Evolutionary conservation across 768 basidiomycete genomes (phyloP), one percentile per base, ranked within the genome.

Genomic region (Agrocybe pediades): DNA sequence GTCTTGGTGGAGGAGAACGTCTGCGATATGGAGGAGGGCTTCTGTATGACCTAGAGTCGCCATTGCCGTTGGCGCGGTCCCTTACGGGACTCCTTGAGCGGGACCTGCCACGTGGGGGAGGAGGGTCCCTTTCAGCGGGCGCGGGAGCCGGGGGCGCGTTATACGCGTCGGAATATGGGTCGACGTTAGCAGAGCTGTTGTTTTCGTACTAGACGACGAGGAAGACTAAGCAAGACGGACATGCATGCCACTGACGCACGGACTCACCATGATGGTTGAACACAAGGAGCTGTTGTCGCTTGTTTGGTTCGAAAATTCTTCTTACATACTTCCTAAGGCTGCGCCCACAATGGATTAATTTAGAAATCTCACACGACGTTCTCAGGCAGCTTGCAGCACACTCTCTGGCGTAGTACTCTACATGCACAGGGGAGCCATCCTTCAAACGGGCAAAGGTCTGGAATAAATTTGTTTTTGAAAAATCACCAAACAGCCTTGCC

Each of bases 111-210:
- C 88, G 81, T 30, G 82, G 63, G 9, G 81, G 70, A 16, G 77
- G 71, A 15, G 73, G 68, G 54, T 88, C 87, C 42, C 84, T 80
- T 58, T 83, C 81, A 24, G 81, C 71, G 25, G 81, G 63, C 9
- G 80, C 71, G 11, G 82, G 67, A 1, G 79, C 68, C 2, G 82
- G 79, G 36, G 86, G 82, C 26, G 82, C 86, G 62, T 81, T 89
- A 73, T 90, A 91, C 46, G 87, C 87, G 67, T 92, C 91, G 40
- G 87, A 83, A 70, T 92, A 92, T 15, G 90, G 89, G 74, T 92
- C 90, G 17, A 86, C 83, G 26, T 86, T 73, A 46, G 82, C 67
- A 52, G 79, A 71, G 4, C 77, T 67, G 54, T 76, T 64, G 69
- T 90, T 87, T 53, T 79, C 82, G 82, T 90, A 90, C 86, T 90